Base-by-base conservation (phyloP, 2,329 filamentous ascomycete species). In the Cadophora sp. region DNA sequence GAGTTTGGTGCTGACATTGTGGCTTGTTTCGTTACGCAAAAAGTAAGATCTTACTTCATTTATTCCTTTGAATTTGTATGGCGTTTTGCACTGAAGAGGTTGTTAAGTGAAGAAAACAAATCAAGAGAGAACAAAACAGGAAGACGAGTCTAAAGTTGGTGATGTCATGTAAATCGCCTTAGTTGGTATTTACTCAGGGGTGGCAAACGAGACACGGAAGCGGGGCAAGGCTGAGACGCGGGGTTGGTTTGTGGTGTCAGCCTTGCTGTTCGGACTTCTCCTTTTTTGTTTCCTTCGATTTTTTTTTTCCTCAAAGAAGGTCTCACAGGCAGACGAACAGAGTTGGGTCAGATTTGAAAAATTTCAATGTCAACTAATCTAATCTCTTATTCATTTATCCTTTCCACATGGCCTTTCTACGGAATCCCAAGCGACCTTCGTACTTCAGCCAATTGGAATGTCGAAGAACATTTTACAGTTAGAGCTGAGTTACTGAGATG, bases 1-100 rank as follows among this genome's bases (percentile, higher is more conserved):
- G 64, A 8, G 55, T 62, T 65, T 60, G 62, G 59, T 18, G 62
- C 55, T 41, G 67, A 69, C 65, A 69, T 68, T 43, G 33, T 68
- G 64, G 36, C 27, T 18, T 11, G 45, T 20, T 48, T 48, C 18
- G 18, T 47, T n/a, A 3, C 4, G 43, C 14, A 47, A n/a, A n/a
- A 8, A n/a, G n/a, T n/a, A n/a, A n/a, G 18, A 47, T 47, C 16
- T 16, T 47, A n/a, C n/a, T n/a, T n/a, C n/a, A n/a, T n/a, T n/a
- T n/a, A n/a, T n/a, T n/a, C n/a, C n/a, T n/a, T n/a, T n/a, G n/a
- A n/a, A n/a, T n/a, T n/a, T n/a, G n/a, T n/a, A n/a, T n/a, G n/a
- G n/a, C n/a, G n/a, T n/a, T n/a, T n/a, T n/a, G n/a, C n/a, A n/a
- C n/a, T n/a, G n/a, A 11, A 5, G n/a, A 48, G 3, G 18, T 22